Evolutionary conservation across 163 green algal species (phyloP), one percentile per base, ranked within the genome.

Genomic region (Chlamydomonas reinhardtii): DNA sequence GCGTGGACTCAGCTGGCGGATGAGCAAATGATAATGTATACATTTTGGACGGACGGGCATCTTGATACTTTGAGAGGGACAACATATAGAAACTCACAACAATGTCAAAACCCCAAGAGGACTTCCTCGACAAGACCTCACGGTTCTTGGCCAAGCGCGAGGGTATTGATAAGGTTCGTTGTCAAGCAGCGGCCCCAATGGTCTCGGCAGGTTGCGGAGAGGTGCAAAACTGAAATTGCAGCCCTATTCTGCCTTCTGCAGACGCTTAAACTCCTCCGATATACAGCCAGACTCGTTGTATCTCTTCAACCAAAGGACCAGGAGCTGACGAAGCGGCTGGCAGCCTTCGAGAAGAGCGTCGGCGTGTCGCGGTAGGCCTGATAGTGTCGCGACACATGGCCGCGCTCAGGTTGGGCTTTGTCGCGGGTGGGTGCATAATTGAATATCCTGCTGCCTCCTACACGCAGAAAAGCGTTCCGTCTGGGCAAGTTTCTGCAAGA

Each of bases 401-500:
- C 12, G 37, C 43, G 48, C 29, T 11, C 43, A 19, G 12, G 31
- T 25, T 14, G 64, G 0, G 4, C 29, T 22, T 14, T 73, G 12
- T 1, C 62, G 25, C 12, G 14, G 62, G 24, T 35, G 2, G 35
- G 29, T 11, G 25, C 8, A 9, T 2, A 2, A 5, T 34, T 70
- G 75, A 73, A 4, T 29, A 52, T 3, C 25, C 19, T 52, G 37
- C 27, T 27, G 74, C 61, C 17, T 25, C 11, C 4, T 32, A 43
- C 20, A 20, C 35, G 79, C 92, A 96, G 95, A 35, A 97, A 98
- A 66, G 95, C 95, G 0, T 97, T 95, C 70, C 92, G 94, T 0
- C 84, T 98, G n/a, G 95, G 95, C 35, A 98, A 98, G 73, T 98
- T 96, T 73, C 82, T 98, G 48, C 89, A 94, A 69, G 89, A 96